Evolutionary conservation across 2,329 filamentous ascomycete species (phyloP).

Genomic region (Pezicula carpinea): DNA sequence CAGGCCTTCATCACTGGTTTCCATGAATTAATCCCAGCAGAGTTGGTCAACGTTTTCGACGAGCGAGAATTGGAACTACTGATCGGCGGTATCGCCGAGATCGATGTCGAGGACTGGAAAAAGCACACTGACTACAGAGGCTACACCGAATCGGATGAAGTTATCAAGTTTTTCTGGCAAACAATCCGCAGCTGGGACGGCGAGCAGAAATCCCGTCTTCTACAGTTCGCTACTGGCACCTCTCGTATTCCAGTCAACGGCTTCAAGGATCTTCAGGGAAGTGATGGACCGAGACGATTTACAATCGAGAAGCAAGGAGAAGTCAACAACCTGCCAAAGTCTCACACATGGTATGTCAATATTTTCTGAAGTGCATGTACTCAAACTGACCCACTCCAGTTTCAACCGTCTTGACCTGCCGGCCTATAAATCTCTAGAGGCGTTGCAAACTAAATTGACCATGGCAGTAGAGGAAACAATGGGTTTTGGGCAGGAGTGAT

Average conservation of each 20-base stretch:
- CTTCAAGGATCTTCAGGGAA: conserved; percentile 98
- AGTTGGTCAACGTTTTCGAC: conserved; percentile 97
- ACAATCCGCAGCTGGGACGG: conserved; percentile 95
- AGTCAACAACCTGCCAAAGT: conserved; percentile 85
- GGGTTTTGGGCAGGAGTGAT: conserved; percentile 92
- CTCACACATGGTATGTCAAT: conserved; percentile 83
- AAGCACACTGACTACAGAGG: conserved; percentile 99
- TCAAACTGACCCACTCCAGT: conserved; percentile 41
- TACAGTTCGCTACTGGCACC: conserved; percentile 97
- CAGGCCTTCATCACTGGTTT: conserved; percentile 96
- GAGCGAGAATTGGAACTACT: conserved; percentile 94
- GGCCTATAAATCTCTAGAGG: conserved; percentile 84
- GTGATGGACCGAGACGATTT: conserved; percentile 89
- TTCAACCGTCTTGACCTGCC: conserved; percentile 97
- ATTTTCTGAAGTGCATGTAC: neutral
- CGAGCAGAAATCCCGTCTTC: conserved; percentile 91
- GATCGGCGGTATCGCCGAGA: conserved; percentile 99
- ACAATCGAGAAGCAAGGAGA: conserved; percentile 98
- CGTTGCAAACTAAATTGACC: conserved; percentile 82
- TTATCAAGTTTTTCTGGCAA: conserved; percentile 99
- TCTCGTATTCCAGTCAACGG: conserved; percentile 98
- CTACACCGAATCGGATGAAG: conserved; percentile 95
- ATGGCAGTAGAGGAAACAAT: conserved; percentile 98
- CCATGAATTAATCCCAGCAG: conserved; percentile 93
- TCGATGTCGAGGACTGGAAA: conserved; percentile 99